Evolutionary conservation across 2,329 filamentous ascomycete species (phyloP).

Genomic region (Aspergillus sp.): DNA sequence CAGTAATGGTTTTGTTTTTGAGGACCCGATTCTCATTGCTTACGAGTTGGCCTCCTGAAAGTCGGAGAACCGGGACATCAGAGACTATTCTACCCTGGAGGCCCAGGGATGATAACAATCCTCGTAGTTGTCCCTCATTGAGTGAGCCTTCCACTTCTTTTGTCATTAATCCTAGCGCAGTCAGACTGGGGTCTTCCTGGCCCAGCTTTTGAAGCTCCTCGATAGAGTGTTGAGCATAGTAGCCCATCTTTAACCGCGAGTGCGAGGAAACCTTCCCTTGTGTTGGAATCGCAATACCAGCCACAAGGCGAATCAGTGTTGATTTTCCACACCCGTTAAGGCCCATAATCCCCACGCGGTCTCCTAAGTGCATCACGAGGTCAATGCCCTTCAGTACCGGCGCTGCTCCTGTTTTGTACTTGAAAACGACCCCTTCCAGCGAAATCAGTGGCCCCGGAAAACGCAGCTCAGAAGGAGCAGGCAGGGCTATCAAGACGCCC

Average conservation of each 20-base stretch:
- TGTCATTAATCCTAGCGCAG: conserved; percentile 64
- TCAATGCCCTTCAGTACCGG: conserved; percentile 62
- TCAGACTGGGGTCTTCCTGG: conserved; percentile 53
- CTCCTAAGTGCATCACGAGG: conserved; percentile 70
- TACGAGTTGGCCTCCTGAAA: conserved; percentile 79
- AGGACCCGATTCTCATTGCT: conserved; percentile 27
- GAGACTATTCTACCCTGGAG: conserved; percentile 69
- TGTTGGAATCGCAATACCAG: conserved; percentile 59
- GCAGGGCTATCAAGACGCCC: conserved; percentile 58
- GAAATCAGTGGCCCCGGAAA: conserved; percentile 74
- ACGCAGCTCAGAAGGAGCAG: conserved; percentile 66
- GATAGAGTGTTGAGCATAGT: conserved; percentile 79
- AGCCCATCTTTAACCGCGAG: conserved; percentile 68
- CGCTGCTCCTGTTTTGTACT: conserved; percentile 53
- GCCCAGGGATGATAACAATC: conserved; percentile 67
- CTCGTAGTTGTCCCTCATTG: conserved; percentile 67
- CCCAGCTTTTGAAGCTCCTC: conserved; percentile 64
- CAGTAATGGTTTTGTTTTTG: not conserved
- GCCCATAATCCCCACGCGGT: conserved; percentile 73
- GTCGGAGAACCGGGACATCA: conserved; percentile 68
- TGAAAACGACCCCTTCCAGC: conserved; percentile 67
- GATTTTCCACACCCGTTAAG: conserved; percentile 83
- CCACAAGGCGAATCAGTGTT: conserved; percentile 70
- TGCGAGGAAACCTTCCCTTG: conserved; percentile 65
- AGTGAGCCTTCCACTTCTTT: conserved; percentile 54